phyloP scores from a whole-genome alignment of 352 stramenopile genomes.

The Saprolegnia parasitica region DNA sequence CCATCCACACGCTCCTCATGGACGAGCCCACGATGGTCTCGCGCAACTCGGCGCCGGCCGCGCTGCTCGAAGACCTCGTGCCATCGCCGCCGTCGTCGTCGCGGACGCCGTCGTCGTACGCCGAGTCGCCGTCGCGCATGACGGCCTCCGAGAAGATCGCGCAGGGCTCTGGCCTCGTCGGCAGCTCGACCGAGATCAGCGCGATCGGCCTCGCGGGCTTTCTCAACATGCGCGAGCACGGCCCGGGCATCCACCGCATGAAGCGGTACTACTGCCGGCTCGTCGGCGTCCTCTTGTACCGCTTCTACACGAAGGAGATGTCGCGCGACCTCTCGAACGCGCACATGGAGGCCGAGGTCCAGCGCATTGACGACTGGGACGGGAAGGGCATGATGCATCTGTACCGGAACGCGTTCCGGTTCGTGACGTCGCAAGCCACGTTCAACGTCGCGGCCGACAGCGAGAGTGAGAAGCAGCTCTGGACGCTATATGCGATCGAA shows the following conservation, averaged over 20 bases:
- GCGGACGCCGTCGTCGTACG: not conserved
- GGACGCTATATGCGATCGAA: slow-evolving; percentile 42
- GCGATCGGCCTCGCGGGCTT: slow-evolving; percentile 62
- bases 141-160: not conserved
- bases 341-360: slow-evolving; percentile 59
- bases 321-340: slow-evolving; percentile 62
- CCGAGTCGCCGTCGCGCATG: not conserved
- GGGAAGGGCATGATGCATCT: slow-evolving; percentile 74
- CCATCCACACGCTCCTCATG: not conserved
- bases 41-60: not conserved
- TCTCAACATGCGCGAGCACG: slow-evolving; percentile 76
- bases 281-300: slow-evolving; percentile 73
- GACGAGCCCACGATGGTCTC: not conserved
- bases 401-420: slow-evolving; percentile 82
- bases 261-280: slow-evolving; percentile 79
- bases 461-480: slow-evolving; percentile 71
- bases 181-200: not conserved
- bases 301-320: slow-evolving; percentile 42
- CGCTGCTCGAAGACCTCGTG: not conserved
- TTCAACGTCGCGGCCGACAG: slow-evolving; percentile 78
- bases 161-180: not conserved
- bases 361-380: slow-evolving; percentile 80
- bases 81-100: not conserved
- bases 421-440: slow-evolving; percentile 65
- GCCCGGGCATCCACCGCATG: slow-evolving; percentile 82